Percentiles rank a stretch among this genome's conserved stretches.
These are phyloP conservation scores for Arthrobotrys conoides DNA, from an alignment of 2,329 filamentous ascomycete species.

Conservation along the genomic window DNA sequence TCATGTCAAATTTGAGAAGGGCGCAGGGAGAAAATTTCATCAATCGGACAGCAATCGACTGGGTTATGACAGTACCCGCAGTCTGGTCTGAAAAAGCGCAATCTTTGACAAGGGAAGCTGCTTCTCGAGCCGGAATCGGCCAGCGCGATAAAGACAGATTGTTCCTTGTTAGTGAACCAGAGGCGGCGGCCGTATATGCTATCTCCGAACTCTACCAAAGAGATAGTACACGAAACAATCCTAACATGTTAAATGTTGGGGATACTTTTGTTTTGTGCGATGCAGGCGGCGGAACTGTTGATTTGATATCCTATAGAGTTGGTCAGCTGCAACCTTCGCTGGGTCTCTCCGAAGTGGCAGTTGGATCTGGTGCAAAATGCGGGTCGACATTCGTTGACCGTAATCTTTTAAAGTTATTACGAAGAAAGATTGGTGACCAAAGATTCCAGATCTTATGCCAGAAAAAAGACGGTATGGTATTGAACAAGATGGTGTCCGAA, in stretches of 20 bases:
- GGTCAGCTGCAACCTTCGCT: conserved; percentile 69
- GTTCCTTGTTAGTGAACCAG: conserved; percentile 64
- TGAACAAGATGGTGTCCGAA: conserved; percentile 48
- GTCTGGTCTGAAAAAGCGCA: conserved; percentile 74
- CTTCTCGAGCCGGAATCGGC: conserved; percentile 74
- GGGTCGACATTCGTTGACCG: conserved; percentile 55
- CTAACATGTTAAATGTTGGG: conserved; percentile 66
- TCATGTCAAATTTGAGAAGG: conserved; percentile 69
- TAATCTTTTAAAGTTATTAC: conserved; percentile 45
- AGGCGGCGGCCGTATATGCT: conserved; percentile 65
- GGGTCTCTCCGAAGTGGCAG: conserved; percentile 49
- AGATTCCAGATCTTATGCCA: conserved; percentile 45
- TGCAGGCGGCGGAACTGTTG: conserved; percentile 76
- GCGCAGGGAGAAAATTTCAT: conserved; percentile 69
- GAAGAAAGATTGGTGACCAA: conserved; percentile 38
- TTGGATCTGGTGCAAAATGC: conserved; percentile 55
- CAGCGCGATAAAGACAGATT: conserved; percentile 60
- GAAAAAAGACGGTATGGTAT: conserved; percentile 43
- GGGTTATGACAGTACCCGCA: conserved; percentile 73
- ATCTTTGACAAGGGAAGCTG: conserved; percentile 70
- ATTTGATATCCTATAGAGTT: conserved; percentile 98
- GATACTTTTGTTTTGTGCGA: conserved; percentile 73
- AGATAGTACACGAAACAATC: conserved; percentile 40
- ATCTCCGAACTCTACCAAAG: conserved; percentile 56
- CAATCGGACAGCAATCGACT: conserved; percentile 70